Evolutionary conservation across 75 land plant genomes (phyloP).

Genomic region (Cryptomeria japonica): DNA sequence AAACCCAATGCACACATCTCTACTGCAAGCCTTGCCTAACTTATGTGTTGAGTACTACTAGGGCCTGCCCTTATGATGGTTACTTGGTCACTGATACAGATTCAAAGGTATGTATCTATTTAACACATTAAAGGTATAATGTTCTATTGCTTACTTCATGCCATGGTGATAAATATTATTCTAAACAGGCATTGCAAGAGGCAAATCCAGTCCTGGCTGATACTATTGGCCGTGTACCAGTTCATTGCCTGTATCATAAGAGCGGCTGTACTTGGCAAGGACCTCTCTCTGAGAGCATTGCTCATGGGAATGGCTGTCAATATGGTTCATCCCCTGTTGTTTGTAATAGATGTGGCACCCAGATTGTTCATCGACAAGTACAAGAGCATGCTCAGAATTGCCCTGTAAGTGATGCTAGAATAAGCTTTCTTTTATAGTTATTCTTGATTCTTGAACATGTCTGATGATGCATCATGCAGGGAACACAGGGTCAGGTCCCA

Average conservation of each 20-base stretch:
- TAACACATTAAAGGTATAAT: neutral
- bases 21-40: constrained; percentile 77
- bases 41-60: constrained; percentile 59
- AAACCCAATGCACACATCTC: constrained; percentile 74
- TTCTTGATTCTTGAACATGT: neutral
- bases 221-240: constrained; percentile 53
- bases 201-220: constrained; percentile 62
- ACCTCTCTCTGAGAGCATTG: constrained; percentile 49
- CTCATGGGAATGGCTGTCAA: constrained; percentile 54
- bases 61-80: constrained; percentile 77
- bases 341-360: constrained; percentile 75
- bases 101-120: constrained; percentile 46
- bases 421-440: neutral
- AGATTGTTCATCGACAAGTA: constrained; percentile 80
- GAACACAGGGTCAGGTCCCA: constrained; percentile 42
- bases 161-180: neutral
- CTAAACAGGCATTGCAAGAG: constrained; percentile 59
- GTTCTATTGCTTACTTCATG: neutral
- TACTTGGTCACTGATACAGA: constrained; percentile 75
- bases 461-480: constrained; percentile 23
- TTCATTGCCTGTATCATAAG: constrained; percentile 69
- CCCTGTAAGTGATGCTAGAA: constrained; percentile 48
- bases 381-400: constrained; percentile 82
- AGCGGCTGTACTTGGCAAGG: constrained; percentile 88
- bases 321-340: constrained; percentile 84